Percentiles rank a stretch among this genome's conserved stretches.
These are phyloP conservation scores for Penicillium concentricum DNA, from an alignment of 2,329 filamentous ascomycete species.

Conservation along the genomic window DNA sequence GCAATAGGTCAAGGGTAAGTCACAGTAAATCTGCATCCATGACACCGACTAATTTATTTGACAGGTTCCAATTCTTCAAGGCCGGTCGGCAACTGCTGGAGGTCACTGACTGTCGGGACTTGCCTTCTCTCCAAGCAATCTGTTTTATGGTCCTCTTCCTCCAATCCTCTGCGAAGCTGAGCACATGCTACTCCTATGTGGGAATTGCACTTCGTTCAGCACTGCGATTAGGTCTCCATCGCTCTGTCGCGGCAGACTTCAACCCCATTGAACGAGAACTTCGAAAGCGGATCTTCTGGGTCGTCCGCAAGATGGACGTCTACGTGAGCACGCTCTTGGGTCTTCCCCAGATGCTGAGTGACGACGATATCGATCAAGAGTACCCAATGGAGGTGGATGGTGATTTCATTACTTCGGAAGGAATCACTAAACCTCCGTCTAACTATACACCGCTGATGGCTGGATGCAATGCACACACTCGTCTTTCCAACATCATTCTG, in stretches of 20 bases:
- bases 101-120: conserved; percentile 65
- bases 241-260: conserved; percentile 66
- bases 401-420: conserved; percentile 47
- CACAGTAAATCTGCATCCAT: not conserved
- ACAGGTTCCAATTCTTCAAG: conserved; percentile 72
- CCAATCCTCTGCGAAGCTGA: conserved; percentile 74
- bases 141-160: conserved; percentile 79
- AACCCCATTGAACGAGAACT: conserved; percentile 72
- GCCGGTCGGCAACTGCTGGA: conserved; percentile 64
- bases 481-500: conserved; percentile 56
- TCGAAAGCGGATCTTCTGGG: conserved; percentile 63
- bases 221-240: conserved; percentile 75
- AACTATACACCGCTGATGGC: conserved; percentile 57
- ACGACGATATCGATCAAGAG: conserved; percentile 53
- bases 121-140: conserved; percentile 71
- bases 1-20: conserved; percentile 57
- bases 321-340: conserved; percentile 52
- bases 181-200: conserved; percentile 76
- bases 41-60: not conserved
- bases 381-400: conserved; percentile 48
- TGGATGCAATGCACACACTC: conserved; percentile 61
- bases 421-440: conserved; percentile 54
- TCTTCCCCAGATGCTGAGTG: conserved; percentile 50
- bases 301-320: conserved; percentile 51
- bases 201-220: conserved; percentile 74